Evolutionary conservation across 208 protist genomes (phyloP).

Genomic region (Trichomonas tenax): DNA sequence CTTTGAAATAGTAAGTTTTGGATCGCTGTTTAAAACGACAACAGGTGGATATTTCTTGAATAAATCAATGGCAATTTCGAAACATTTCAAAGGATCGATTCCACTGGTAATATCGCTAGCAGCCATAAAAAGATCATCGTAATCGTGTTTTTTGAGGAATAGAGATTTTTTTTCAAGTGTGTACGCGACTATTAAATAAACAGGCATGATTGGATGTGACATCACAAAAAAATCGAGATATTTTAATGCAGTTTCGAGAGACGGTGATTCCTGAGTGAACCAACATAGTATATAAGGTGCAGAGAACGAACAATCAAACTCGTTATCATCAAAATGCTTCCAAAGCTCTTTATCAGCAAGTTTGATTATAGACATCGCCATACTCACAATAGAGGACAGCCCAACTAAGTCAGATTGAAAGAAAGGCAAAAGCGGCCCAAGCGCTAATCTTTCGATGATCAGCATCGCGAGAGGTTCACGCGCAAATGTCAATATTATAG

Average conservation of each 20-base stretch:
- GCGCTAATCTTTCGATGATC: background rate
- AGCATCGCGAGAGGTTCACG: background rate
- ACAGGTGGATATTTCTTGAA: background rate
- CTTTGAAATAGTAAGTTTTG: background rate
- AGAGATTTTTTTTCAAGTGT: background rate
- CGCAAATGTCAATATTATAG: background rate
- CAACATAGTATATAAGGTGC: background rate
- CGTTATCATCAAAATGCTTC: background rate
- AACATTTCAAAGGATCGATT: background rate
- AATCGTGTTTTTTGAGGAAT: background rate
- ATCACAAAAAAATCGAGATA: slow-evolving; percentile 1
- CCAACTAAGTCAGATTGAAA: background rate
- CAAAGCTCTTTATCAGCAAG: background rate
- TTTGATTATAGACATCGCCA: background rate
- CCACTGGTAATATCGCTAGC: background rate
- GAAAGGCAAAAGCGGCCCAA: background rate
- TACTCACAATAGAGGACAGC: background rate
- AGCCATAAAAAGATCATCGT: background rate
- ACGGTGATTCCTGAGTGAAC: background rate
- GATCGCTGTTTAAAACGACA: background rate
- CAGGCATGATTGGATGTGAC: background rate
- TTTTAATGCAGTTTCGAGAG: background rate
- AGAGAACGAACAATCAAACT: background rate
- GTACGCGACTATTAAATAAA: background rate
- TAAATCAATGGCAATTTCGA: background rate